A percentile compares a stretch with the other conserved stretches of the same genome.
These are phyloP conservation scores for Fusarium nurragi DNA, from an alignment of 2,329 filamentous ascomycete species.

Conservation along the genomic window DNA sequence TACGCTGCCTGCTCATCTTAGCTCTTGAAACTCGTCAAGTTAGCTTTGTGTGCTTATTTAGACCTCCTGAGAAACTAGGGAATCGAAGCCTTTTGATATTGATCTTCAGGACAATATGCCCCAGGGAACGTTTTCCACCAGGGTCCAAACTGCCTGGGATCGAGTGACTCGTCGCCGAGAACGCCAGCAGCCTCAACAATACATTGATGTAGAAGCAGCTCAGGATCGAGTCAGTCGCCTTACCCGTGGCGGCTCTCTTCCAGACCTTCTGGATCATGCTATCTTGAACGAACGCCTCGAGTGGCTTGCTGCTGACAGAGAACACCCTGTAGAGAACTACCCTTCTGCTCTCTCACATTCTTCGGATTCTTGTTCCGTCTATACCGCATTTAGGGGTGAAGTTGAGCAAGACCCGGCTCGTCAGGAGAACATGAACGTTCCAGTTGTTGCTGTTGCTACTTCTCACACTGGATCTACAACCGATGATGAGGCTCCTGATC, in stretches of 20 bases:
- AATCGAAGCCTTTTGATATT: background rate
- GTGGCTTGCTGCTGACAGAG: background rate
- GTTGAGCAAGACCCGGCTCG: background rate
- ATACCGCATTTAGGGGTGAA: background rate
- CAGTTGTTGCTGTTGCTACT: background rate
- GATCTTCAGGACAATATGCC: background rate
- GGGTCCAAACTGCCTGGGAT: background rate
- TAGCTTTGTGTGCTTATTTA: background rate
- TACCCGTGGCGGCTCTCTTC: background rate
- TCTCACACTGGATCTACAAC: background rate
- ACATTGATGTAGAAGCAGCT: background rate
- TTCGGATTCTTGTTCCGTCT: background rate
- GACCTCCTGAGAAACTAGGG: background rate
- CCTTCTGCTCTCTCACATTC: background rate
- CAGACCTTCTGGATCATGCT: background rate
- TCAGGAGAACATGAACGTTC: background rate
- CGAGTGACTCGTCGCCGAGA: background rate
- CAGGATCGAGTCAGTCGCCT: background rate
- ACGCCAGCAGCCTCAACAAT: background rate
- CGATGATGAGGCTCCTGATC: background rate
- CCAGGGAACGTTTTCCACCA: background rate
- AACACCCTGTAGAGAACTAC: background rate
- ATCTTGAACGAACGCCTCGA: background rate
- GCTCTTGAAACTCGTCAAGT: background rate
- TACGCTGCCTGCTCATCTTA: background rate